phyloP scores from a whole-genome alignment of 2,329 filamentous ascomycete species.

The Verticillium isaacii region DNA sequence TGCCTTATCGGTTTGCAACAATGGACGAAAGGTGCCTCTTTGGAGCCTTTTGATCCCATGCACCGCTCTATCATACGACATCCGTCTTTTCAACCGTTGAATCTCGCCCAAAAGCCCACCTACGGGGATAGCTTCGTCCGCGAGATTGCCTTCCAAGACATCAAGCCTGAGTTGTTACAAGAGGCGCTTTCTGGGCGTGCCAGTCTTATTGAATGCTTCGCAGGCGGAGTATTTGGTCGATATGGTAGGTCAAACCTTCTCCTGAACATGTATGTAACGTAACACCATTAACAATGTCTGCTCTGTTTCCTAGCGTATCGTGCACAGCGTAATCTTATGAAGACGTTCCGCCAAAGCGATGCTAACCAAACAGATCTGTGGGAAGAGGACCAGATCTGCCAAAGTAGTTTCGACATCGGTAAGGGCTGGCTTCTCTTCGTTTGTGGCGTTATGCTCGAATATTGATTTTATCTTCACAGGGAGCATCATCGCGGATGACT shows the following conservation, averaged over 20 bases:
- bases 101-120: conserved; percentile 1
- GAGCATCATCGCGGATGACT: conserved; percentile 9
- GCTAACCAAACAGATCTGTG: conserved; percentile 4
- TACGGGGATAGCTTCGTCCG: conserved; percentile 7
- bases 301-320: background rate
- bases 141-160: background rate
- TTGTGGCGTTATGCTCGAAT: background rate
- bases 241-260: conserved; percentile 4
- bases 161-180: conserved; percentile 7
- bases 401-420: conserved; percentile 1
- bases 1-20: conserved; percentile 6
- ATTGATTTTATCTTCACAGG: background rate
- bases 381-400: conserved; percentile 2
- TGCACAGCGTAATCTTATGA: conserved; percentile 5
- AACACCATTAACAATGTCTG: background rate
- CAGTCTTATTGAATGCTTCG: conserved; percentile 8
- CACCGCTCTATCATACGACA: conserved; percentile 4
- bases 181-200: conserved; percentile 6
- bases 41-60: conserved; percentile 5
- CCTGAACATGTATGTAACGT: background rate
- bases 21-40: conserved; percentile 8
- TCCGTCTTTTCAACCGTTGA: conserved; percentile 1
- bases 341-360: background rate
- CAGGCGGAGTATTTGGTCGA: conserved; percentile 9
- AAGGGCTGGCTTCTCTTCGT: background rate